phyloP scores from a whole-genome alignment of 805 yeast genomes.

The Spathaspora passalidarum region DNA sequence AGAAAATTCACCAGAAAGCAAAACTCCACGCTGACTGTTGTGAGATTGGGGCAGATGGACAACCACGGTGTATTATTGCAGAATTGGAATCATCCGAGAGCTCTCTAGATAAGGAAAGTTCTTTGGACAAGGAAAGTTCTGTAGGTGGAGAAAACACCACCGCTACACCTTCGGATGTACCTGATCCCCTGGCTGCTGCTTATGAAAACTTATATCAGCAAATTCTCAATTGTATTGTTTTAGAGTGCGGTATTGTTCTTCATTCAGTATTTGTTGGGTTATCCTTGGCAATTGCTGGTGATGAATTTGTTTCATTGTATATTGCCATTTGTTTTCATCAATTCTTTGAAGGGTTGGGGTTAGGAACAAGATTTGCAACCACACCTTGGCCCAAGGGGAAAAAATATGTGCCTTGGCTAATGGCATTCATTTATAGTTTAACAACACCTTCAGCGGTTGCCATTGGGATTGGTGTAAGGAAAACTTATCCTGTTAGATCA shows the following conservation, averaged over 20 bases:
- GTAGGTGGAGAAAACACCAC: background rate
- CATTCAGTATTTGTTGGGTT: slow-evolving; percentile 81
- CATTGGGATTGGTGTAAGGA: slow-evolving; percentile 34
- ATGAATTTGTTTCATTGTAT: slow-evolving; percentile 64
- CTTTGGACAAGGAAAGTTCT: background rate
- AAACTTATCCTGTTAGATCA: slow-evolving; percentile 30
- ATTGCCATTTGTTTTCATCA: slow-evolving; percentile 69
- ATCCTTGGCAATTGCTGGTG: slow-evolving; percentile 70
- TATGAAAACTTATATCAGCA: slow-evolving; percentile 9
- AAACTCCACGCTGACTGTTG: background rate
- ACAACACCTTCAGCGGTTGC: slow-evolving; percentile 35
- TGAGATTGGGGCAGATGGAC: background rate
- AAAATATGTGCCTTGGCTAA: slow-evolving; percentile 30
- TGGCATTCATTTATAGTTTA: slow-evolving; percentile 26
- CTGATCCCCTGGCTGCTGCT: background rate
- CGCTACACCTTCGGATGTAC: background rate
- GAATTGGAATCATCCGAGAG: background rate
- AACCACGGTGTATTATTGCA: background rate
- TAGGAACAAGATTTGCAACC: slow-evolving; percentile 61
- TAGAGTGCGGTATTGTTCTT: slow-evolving; percentile 76
- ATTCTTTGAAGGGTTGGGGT: slow-evolving; percentile 77
- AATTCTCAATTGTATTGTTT: slow-evolving; percentile 29
- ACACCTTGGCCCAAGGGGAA: slow-evolving; percentile 30
- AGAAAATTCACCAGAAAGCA: slow-evolving; percentile 6
- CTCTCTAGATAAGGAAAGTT: background rate